phyloP scores from a whole-genome alignment of 2,329 filamentous ascomycete species.

The Polychaeton citri region DNA sequence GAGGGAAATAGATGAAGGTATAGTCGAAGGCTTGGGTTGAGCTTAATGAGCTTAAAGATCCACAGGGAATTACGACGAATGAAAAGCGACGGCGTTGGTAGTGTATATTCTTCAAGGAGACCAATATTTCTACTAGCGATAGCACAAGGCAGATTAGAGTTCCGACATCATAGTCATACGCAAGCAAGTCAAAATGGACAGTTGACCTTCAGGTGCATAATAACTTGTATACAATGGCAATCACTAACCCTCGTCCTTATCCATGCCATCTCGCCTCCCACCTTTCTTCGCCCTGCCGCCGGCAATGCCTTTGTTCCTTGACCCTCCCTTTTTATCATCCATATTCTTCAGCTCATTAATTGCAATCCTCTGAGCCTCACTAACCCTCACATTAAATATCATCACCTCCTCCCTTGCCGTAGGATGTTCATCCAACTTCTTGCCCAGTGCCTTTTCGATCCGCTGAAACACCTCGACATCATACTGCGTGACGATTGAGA shows the following conservation, averaged over 20 bases:
- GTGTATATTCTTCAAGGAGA: not conserved
- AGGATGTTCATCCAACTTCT: conserved; percentile 57
- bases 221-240: not conserved
- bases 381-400: conserved; percentile 62
- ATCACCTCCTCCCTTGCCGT: conserved; percentile 72
- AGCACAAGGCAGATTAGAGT: not conserved
- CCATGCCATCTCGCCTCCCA: conserved; percentile 52
- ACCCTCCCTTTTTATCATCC: conserved; percentile 51
- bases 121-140: not conserved
- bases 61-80: not conserved
- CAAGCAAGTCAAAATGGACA: too few relatives aligned
- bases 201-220: too few relatives aligned
- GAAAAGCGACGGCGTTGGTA: not conserved
- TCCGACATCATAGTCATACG: not conserved
- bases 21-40: conserved; percentile 67
- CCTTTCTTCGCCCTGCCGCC: conserved; percentile 40
- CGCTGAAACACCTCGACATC: conserved; percentile 68
- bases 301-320: conserved; percentile 36
- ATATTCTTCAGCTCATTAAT: conserved; percentile 70
- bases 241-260: conserved; percentile 51
- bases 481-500: conserved; percentile 76
- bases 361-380: conserved; percentile 71
- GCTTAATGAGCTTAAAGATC: not conserved
- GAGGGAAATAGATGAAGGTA: conserved; percentile 75
- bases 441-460: conserved; percentile 71